Conservation (phyloP, 2,329 filamentous ascomycete genomes). For the Fusarium sp. region DNA sequence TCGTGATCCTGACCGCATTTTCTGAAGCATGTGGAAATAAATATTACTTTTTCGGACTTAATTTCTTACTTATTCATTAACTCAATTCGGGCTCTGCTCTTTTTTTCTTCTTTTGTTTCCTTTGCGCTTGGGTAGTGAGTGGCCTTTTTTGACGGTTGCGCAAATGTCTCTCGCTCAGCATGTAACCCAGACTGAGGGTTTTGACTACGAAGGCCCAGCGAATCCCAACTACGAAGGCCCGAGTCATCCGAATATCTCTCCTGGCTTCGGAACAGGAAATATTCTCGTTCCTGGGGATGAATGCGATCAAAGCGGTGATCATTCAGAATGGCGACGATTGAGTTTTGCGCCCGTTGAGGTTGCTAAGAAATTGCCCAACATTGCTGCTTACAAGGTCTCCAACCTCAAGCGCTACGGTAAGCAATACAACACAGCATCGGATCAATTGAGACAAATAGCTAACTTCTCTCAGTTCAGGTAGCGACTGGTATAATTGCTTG, state of each 20-base stretch:
- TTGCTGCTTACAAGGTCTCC: conserved; percentile 46
- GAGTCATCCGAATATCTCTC: neutral
- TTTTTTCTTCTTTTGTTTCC: rapidly evolving
- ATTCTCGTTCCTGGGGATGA: neutral
- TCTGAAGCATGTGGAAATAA: neutral
- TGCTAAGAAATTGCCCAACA: conserved; percentile 39
- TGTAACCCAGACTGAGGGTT: conserved; percentile 53
- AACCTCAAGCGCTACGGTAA: conserved; percentile 40
- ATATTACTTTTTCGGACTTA: neutral
- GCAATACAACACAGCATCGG: neutral
- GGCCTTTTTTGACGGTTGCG: neutral
- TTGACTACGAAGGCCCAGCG: conserved; percentile 50
- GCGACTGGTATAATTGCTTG: conserved; percentile 74
- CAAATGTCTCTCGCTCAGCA: conserved; percentile 56
- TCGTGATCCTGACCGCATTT: conserved; percentile 2
- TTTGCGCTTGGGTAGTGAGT: neutral
- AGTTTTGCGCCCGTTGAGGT: conserved; percentile 43
- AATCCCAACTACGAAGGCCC: conserved; percentile 27
- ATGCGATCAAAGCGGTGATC: conserved; percentile 7
- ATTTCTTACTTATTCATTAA: neutral
- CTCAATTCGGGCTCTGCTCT: neutral
- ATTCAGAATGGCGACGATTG: conserved; percentile 41
- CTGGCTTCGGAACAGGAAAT: neutral
- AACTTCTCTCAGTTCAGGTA: conserved; percentile 68
- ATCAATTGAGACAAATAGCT: neutral